Evolutionary conservation across 2,329 filamentous ascomycete species (phyloP).

Genomic region (Alternaria alternata): DNA sequence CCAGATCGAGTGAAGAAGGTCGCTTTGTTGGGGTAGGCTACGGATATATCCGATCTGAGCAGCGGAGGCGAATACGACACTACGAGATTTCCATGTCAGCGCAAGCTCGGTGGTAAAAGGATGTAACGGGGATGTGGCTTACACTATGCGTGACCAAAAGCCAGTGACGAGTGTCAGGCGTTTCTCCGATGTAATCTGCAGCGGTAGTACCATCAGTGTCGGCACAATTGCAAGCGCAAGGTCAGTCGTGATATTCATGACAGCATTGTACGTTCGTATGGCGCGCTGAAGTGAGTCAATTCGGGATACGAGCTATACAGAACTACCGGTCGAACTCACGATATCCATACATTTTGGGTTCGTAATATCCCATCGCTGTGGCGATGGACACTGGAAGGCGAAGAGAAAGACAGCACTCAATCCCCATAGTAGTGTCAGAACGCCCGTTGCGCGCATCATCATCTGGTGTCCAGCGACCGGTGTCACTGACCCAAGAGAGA

Average conservation of each 20-base stretch:
- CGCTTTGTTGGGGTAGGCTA: not conserved
- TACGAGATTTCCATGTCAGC: not conserved
- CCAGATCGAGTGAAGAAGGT: constrained; percentile 15
- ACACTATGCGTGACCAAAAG: constrained; percentile 7
- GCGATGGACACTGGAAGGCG: constrained; percentile 10
- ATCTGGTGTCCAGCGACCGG: not conserved
- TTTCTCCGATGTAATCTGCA: not conserved
- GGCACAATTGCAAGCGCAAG: constrained; percentile 7
- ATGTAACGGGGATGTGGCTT: not conserved
- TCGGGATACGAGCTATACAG: not conserved
- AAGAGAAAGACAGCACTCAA: constrained; percentile 3
- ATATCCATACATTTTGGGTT: constrained; percentile 3
- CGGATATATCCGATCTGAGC: not conserved
- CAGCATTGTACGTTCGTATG: constrained; percentile 6
- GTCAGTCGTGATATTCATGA: constrained; percentile 12
- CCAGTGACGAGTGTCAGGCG: not conserved
- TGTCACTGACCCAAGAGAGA: not conserved
- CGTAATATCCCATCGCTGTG: constrained; percentile 2
- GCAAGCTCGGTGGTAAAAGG: not conserved
- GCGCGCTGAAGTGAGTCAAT: not conserved
- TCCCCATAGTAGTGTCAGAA: constrained; percentile 8
- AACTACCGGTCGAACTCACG: not conserved
- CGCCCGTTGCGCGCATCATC: not conserved
- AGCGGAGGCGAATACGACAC: not conserved
- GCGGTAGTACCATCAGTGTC: constrained; percentile 4